Percentiles rank a stretch among this genome's conserved stretches.
Conservation (phyloP, 192 early-diverging fungal genomes). For the Phlyctochytrium planicorne region DNA sequence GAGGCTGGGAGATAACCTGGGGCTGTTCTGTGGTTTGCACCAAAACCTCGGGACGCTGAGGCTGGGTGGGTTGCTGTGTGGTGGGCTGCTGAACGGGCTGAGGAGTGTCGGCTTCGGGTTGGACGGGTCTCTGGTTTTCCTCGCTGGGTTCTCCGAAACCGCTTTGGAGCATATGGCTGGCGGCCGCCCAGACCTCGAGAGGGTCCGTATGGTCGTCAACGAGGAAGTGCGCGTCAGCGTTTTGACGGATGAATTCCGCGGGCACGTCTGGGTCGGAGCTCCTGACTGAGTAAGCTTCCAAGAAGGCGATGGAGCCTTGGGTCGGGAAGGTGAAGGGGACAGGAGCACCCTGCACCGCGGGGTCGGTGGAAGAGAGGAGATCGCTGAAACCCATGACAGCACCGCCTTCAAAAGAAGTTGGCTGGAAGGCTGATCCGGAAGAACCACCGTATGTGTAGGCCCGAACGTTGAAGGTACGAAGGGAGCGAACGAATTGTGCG, state of each 20-base stretch:
- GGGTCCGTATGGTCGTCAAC: neutral
- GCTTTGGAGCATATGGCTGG: neutral
- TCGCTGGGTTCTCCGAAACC: too few relatives aligned
- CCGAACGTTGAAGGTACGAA: neutral
- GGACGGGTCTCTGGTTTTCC: too few relatives aligned
- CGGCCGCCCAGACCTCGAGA: neutral
- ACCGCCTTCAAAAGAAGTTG: constrained; percentile 12
- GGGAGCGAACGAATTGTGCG: neutral
- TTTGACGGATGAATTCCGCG: neutral
- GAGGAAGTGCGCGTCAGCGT: neutral
- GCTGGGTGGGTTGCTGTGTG: too few relatives aligned
- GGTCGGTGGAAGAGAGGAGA: neutral
- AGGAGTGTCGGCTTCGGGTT: too few relatives aligned
- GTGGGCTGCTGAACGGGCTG: too few relatives aligned
- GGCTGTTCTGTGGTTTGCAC: too few relatives aligned
- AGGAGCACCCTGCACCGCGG: neutral
- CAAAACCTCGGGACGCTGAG: too few relatives aligned
- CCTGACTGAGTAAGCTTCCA: neutral
- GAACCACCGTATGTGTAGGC: constrained; percentile 16
- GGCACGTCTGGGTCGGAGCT: neutral
- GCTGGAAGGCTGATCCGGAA: constrained; percentile 3
- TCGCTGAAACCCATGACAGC: neutral
- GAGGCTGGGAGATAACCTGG: too few relatives aligned
- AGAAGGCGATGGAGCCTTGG: neutral
- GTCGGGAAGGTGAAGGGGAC: neutral